phyloP scores from a whole-genome alignment of 306 rosid species.

The Rosa persica region DNA sequence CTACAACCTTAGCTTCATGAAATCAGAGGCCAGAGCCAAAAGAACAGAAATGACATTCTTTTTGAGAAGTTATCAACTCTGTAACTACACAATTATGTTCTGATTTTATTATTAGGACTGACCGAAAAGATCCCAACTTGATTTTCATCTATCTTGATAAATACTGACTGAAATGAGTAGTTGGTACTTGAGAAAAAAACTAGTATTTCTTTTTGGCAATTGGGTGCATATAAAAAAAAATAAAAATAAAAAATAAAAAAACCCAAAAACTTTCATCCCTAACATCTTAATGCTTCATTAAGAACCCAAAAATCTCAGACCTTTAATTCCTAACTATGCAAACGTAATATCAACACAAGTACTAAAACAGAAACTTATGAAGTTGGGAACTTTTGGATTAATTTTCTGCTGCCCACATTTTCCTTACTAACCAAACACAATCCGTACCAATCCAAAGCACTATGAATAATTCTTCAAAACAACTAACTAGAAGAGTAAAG shows the following conservation, averaged over 20 bases:
- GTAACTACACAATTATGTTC: background rate
- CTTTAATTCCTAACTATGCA: background rate
- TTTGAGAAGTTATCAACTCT: background rate
- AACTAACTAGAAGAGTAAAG: background rate
- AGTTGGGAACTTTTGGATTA: background rate
- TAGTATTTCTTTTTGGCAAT: background rate
- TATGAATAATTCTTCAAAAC: background rate
- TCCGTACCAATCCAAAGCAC: background rate
- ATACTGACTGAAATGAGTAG: background rate
- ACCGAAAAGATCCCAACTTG: background rate
- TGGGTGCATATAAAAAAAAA: background rate
- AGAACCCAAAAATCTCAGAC: slow-evolving; percentile 8
- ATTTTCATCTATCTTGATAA: background rate
- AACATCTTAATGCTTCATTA: background rate
- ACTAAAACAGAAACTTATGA: background rate
- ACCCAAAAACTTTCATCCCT: background rate
- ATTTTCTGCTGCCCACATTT: slow-evolving; percentile 4
- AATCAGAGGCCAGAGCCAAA: background rate
- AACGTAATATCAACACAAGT: background rate
- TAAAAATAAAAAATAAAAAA: too few relatives aligned
- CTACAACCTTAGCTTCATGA: background rate
- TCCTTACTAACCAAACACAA: slow-evolving; percentile 9
- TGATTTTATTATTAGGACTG: background rate
- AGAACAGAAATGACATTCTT: background rate
- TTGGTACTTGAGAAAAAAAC: background rate